Percentiles rank a stretch among this genome's conserved stretches.
Evolutionary conservation across 345 rosid species (phyloP).

Genomic region (Clausena lansium): DNA sequence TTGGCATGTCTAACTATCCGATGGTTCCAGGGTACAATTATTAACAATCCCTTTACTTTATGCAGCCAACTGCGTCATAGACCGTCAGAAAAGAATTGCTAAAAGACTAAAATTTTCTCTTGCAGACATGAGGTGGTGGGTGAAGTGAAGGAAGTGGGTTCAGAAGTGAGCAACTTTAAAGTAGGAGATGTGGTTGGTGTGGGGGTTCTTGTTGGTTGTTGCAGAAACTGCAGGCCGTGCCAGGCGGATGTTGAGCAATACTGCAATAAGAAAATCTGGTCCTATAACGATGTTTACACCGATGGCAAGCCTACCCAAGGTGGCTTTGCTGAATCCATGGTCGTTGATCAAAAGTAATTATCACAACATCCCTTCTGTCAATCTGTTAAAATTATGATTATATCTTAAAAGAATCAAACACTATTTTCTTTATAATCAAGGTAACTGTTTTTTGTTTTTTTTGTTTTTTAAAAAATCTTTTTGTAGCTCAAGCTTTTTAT

Average conservation of each 20-base stretch:
- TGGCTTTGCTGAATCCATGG: conserved; percentile 51
- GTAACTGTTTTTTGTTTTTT: too few relatives aligned
- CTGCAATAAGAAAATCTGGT: conserved; percentile 53
- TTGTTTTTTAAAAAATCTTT: too few relatives aligned
- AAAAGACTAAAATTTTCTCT: not conserved
- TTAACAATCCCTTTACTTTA: not conserved
- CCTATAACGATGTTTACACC: conserved; percentile 48
- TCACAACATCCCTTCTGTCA: not conserved
- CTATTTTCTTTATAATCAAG: not conserved
- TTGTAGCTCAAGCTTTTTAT: too few relatives aligned
- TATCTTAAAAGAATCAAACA: not conserved
- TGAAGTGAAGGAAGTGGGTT: conserved; percentile 68
- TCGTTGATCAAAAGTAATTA: conserved; percentile 57
- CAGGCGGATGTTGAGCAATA: conserved; percentile 57
- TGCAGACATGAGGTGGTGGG: conserved; percentile 79
- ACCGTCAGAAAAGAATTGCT: not conserved
- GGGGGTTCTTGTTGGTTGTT: conserved; percentile 56
- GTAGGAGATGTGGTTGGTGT: conserved; percentile 61
- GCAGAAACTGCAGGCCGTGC: conserved; percentile 49
- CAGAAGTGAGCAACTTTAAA: conserved; percentile 45
- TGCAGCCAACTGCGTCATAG: too few relatives aligned
- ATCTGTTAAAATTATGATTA: not conserved
- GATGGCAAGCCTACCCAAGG: conserved; percentile 59
- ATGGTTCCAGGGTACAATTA: conserved; percentile 70
- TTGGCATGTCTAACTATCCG: conserved; percentile 63